These are phyloP conservation scores for Kodamaea laetipori DNA, from an alignment of 805 yeast species.

Conservation along the genomic window DNA sequence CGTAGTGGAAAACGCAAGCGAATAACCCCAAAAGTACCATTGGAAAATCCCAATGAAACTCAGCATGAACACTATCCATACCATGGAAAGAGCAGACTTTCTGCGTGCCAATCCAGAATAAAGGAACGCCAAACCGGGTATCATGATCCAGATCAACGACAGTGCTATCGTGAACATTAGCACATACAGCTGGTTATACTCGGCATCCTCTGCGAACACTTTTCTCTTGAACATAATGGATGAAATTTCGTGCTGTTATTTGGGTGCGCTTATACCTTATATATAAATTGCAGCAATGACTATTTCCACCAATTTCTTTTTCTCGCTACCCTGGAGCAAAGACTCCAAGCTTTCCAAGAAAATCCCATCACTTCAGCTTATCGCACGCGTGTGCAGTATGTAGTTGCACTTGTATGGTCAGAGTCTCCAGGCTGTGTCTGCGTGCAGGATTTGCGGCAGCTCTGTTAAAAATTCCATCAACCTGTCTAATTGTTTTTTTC, in stretches of 20 bases:
- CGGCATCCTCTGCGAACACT: slow-evolving; percentile 37
- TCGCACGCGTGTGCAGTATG: too few species aligned
- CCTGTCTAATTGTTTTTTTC: not conserved
- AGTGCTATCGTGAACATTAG: slow-evolving; percentile 58
- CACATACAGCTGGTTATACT: slow-evolving; percentile 29
- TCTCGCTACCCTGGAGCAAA: not conserved
- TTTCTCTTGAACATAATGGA: slow-evolving; percentile 25
- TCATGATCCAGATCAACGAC: slow-evolving; percentile 82
- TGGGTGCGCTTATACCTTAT: not conserved
- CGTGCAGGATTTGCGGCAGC: not conserved
- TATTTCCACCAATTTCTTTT: not conserved
- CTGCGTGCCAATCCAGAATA: slow-evolving; percentile 91
- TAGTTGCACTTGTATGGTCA: too few species aligned
- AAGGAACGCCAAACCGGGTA: slow-evolving; percentile 90
- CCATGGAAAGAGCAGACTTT: slow-evolving; percentile 84
- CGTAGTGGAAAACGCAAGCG: slow-evolving; percentile 79
- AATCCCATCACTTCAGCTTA: not conserved
- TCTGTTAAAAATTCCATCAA: not conserved
- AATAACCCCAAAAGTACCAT: slow-evolving; percentile 99
- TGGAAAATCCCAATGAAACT: slow-evolving; percentile 76
- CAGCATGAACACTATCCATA: slow-evolving; percentile 77
- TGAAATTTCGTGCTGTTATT: too few species aligned
- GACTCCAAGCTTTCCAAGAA: slow-evolving; percentile 3
- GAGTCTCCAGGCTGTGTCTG: too few species aligned
- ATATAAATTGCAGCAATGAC: not conserved